Conservation (phyloP, 1,139 yeast species). For the Diutina siamensis region DNA sequence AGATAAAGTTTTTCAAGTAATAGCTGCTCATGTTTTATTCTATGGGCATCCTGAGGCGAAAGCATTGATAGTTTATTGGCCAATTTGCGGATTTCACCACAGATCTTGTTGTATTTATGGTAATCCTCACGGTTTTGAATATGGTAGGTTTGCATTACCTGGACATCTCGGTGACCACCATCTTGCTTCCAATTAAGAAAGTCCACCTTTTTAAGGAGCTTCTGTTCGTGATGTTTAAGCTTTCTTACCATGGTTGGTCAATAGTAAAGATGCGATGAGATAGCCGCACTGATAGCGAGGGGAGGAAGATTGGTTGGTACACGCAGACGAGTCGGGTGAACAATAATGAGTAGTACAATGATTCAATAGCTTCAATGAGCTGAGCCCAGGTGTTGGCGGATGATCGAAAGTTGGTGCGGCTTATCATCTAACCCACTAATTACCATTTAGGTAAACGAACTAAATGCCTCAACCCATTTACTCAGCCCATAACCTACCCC, state of each 20-base stretch:
- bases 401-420: no score
- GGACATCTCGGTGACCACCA: conserved; percentile 87
- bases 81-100: conserved; percentile 81
- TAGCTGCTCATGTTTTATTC: conserved; percentile 79
- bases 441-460: no score
- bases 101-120: conserved; percentile 80
- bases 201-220: conserved; percentile 88
- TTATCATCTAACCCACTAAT: no score
- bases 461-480: no score
- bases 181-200: conserved; percentile 98
- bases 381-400: no score
- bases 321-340: no score
- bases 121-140: conserved; percentile 93
- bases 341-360: no score
- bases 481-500: no score
- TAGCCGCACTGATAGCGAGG: no score
- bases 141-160: conserved; percentile 90
- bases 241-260: conserved; percentile 85
- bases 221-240: conserved; percentile 90
- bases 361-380: no score
- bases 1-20: conserved; percentile 74
- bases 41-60: conserved; percentile 75
- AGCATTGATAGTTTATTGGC: conserved; percentile 78
- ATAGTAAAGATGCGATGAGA: background rate
- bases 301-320: no score